A percentile compares a stretch with the other conserved stretches of the same genome.
phyloP scores from a whole-genome alignment of 768 basidiomycete genomes.

The Trichaptum fuscoviolaceum region DNA sequence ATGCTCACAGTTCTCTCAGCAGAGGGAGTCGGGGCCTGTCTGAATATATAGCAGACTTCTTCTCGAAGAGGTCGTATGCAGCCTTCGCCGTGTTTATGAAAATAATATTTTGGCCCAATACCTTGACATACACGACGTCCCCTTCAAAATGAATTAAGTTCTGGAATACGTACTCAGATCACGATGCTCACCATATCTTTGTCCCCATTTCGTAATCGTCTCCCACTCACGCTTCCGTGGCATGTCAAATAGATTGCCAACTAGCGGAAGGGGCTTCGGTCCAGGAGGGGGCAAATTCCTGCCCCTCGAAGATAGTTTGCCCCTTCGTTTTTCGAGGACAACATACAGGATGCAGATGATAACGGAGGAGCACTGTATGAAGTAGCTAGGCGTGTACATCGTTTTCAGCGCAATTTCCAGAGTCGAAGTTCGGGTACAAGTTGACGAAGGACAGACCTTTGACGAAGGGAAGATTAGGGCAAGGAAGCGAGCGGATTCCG shows the following conservation, averaged over 20 bases:
- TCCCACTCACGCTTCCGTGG: conserved; percentile 17
- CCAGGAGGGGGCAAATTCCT: conserved; percentile 27
- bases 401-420: not conserved
- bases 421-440: too few relatives aligned
- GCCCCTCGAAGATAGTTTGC: conserved; percentile 5
- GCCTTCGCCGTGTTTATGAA: conserved; percentile 25
- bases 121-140: conserved; percentile 21
- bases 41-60: conserved; percentile 25
- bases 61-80: conserved; percentile 26
- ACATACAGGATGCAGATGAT: not conserved
- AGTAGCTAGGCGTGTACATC: not conserved
- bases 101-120: conserved; percentile 21
- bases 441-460: too few relatives aligned
- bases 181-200: conserved; percentile 26
- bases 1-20: conserved; percentile 20
- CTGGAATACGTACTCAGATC: not conserved
- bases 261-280: conserved; percentile 13
- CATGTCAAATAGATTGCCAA: conserved; percentile 11
- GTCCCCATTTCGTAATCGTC: conserved; percentile 39
- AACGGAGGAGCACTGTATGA: not conserved
- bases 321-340: not conserved
- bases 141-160: conserved; percentile 5
- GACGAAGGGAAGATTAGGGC: too few relatives aligned
- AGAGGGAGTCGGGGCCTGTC: conserved; percentile 19
- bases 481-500: too few relatives aligned